Base-by-base conservation (phyloP, 2,329 filamentous ascomycete species). In the Penicillium sp. region DNA sequence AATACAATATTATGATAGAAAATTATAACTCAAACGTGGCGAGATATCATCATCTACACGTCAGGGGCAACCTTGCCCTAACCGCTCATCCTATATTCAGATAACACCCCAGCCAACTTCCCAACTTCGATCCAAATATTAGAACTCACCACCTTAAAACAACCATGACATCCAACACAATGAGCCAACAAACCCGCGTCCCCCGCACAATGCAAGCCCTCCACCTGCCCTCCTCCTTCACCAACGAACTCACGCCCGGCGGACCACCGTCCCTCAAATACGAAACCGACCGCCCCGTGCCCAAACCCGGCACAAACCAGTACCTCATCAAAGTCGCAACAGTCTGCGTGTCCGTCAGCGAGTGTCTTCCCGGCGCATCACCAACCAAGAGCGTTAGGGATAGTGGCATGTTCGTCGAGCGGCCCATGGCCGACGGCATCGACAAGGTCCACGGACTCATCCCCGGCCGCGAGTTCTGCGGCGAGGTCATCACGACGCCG, bases 301-400 rank as follows among this genome's bases (percentile, higher is more conserved):
- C 74, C 5, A 65, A 62, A 18, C 71, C 71, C 3, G 66, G 66
- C 3, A 57, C 63, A 23, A 63, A 64, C n/a, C 68, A 74, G 60
- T 77, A 77, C 59, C 64, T 76, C 1, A 64, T 77, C 56, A 73
- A 74, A 58, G 69, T 76, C 24, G 64, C 65, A 50, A 66, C 72
- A 7, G 71, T 73, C 7, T 71, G 73, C 14, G 68, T 76, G 20
- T 71, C 66, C 14, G 71, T 70, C 47, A 71, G 71, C 48, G 75
- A 77, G 55, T 28, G 11, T 5, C 33, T 48, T 4, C 43, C 18
- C 20, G 16, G n/a, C 28, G 35, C 54, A 46, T 2, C 54, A 50
- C 21, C 35, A 28, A 21, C 7, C 21, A 33, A 8, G 9, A 33
- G 20, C 46, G 16, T 23, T 3, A 46, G 47, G n/a, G 54, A 56